Evolutionary conservation across 2,329 filamentous ascomycete genomes (phyloP).

Genomic region (Fusarium chaquense): DNA sequence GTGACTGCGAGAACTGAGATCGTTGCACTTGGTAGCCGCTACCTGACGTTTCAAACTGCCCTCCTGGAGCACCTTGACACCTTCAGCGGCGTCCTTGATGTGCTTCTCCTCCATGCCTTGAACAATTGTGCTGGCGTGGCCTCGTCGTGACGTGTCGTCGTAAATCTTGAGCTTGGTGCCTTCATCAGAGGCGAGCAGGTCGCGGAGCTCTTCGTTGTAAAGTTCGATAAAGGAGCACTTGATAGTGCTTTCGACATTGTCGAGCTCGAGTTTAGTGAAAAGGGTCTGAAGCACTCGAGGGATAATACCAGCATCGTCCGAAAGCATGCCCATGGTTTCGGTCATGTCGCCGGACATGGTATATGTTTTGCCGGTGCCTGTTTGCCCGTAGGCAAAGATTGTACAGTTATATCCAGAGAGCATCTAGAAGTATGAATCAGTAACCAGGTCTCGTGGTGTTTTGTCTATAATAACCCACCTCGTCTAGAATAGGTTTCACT

Average conservation of each 20-base stretch:
- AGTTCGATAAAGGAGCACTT: constrained; percentile 99
- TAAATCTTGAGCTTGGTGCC: constrained; percentile 92
- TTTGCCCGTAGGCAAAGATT: constrained; percentile 98
- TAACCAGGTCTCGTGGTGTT: constrained; percentile 4
- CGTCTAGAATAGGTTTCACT: constrained; percentile 90
- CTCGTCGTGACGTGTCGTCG: constrained; percentile 88
- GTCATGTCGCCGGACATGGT: constrained; percentile 99
- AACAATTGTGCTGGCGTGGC: constrained; percentile 86
- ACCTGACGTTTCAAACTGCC: constrained; percentile 96
- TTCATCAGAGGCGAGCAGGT: constrained; percentile 86
- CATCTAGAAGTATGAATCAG: constrained; percentile 70
- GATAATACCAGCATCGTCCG: constrained; percentile 94
- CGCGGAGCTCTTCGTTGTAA: constrained; percentile 96
- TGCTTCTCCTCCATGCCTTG: constrained; percentile 98
- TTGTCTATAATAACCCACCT: constrained; percentile 68
- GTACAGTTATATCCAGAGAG: constrained; percentile 96
- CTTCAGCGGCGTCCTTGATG: constrained; percentile 85
- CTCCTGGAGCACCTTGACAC: constrained; percentile 87
- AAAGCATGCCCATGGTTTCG: constrained; percentile 84
- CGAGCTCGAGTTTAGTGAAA: constrained; percentile 84
- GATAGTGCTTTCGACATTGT: constrained; percentile 85
- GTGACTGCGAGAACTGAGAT: constrained; percentile 95
- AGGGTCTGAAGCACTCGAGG: constrained; percentile 89
- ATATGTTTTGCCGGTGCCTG: constrained; percentile 97
- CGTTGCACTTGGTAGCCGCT: constrained; percentile 99